Evolutionary conservation across 352 stramenopile species (phyloP), one percentile per base, ranked within the genome.

Genomic region (Phytopythium vexans): DNA sequence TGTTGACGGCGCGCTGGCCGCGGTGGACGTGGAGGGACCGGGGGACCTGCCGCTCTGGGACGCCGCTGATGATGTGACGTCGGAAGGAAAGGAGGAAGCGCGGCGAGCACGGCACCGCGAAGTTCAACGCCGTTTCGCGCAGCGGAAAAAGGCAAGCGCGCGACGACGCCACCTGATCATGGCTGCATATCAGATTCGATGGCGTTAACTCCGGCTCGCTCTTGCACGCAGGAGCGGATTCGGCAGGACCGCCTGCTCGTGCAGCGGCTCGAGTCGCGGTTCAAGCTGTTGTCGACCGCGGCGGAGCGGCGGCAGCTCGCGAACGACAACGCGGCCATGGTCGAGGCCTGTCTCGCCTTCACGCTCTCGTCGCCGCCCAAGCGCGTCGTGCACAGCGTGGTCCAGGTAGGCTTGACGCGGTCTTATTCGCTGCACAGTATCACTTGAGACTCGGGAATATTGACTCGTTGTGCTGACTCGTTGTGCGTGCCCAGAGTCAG

Each of bases 41-140:
- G n/a, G n/a, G n/a, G n/a, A n/a, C n/a, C n/a, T n/a, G n/a, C n/a
- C n/a, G n/a, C n/a, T n/a, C n/a, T 43, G 39, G 10, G 5, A 43
- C 39, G 11, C 11, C 39, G 5, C 10, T 43, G 39, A 43, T 43
- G 39, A 43, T 10, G 11, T 21, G 39, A 21, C 39, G 5, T 10
- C 39, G n/a, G 3, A n/a, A 43, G 39, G 16, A 10, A 10, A n/a
- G n/a, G 66, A 60, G 16, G 68, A 77, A 12, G 39, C 48, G 27
- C 71, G 68, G 35, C 72, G 66, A 35, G 66, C 56, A 51, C 78
- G 77, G 45, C 72, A 78, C 40, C 58, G 68, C 41, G 68, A 65
- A 14, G 68, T 78, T 14, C 72, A 82, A 46, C 62, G 68, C 4
- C 68, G 68, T 39, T 78, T 82, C 39, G 66, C 73, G 15, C 48